phyloP scores from a whole-genome alignment of 225 moss, liverwort and hornwort genomes.

The Sphagnum contortum region DNA sequence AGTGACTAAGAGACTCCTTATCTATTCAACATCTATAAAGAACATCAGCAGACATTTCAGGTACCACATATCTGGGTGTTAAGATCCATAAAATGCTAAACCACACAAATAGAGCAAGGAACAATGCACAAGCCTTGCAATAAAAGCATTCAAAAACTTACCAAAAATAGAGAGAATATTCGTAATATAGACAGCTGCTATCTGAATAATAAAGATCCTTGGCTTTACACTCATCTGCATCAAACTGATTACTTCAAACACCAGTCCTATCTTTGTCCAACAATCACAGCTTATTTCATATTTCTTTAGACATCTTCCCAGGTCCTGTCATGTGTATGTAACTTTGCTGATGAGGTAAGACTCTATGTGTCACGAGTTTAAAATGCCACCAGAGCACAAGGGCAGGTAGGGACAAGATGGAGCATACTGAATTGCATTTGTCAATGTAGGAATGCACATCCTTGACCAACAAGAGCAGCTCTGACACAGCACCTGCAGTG shows the following conservation, averaged over 20 bases:
- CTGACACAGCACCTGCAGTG: slow-evolving; percentile 67
- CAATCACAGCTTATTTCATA: no score
- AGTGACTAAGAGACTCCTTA: no score
- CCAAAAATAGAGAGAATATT: slow-evolving; percentile 65
- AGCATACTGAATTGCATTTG: slow-evolving; percentile 55
- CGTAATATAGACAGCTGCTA: slow-evolving; percentile 60
- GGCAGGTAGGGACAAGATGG: neutral
- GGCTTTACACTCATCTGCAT: slow-evolving; percentile 31
- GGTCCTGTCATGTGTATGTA: no score
- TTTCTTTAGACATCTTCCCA: no score
- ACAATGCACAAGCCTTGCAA: neutral
- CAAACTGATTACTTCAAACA: no score
- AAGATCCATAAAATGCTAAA: no score
- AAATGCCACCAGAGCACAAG: neutral
- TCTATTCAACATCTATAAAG: no score
- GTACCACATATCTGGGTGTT: no score
- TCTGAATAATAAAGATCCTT: slow-evolving; percentile 33
- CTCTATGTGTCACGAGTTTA: no score
- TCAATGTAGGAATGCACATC: slow-evolving; percentile 67
- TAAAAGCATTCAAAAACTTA: slow-evolving; percentile 9
- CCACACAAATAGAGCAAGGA: neutral
- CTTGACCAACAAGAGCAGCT: slow-evolving; percentile 61
- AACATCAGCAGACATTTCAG: no score
- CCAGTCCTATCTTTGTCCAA: no score
- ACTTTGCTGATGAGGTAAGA: no score